Evolutionary conservation across 2,329 filamentous ascomycete genomes (phyloP), one percentile per base, ranked within the genome.

Genomic region (Aspergillus sp.): DNA sequence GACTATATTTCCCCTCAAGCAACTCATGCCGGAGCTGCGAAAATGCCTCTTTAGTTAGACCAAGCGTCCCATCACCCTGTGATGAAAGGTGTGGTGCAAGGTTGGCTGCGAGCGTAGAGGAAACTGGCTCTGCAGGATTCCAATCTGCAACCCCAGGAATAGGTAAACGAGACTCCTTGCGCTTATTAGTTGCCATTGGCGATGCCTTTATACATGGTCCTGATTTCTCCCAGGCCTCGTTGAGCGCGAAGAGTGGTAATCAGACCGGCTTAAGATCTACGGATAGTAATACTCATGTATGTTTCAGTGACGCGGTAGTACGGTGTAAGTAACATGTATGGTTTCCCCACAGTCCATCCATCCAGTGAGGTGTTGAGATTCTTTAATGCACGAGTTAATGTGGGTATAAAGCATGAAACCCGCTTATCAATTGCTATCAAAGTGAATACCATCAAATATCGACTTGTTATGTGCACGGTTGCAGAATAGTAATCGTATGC

Each of bases 81-180:
- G 89, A 84, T 47, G 89, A 86, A 63, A 92, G 87, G 73, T 91
- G 91, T 72, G 91, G 88, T 64, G 95, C 91, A 59, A 97, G 87
- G 75, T 96, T 91, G 11, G 91, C 91, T 55, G 93, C 92, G 70
- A 96, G 83, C 8, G 92, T 96, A 15, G 93, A 96, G 11, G 92
- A 90, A 32, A 73, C 68, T 25, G 75, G 71, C 61, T 76, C 75
- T 57, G 65, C 59, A 44, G 61, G 60, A 64, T 62, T 68, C 61
- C 62, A 63, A 50, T 57, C 13, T 17, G n/a, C 25, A 30, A 23
- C 30, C 21, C 27, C 51, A n/a, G 41, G 19, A 19, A 36, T 39
- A 27, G 48, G 41, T 15, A 55, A 13, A 32, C 39, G 53, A 30
- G 53, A 47, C 39, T n/a, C 25, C 21, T 30, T 55, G 53, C 53